Base-by-base conservation (phyloP, 345 rosid species). In the Kernera saxatilis region DNA sequence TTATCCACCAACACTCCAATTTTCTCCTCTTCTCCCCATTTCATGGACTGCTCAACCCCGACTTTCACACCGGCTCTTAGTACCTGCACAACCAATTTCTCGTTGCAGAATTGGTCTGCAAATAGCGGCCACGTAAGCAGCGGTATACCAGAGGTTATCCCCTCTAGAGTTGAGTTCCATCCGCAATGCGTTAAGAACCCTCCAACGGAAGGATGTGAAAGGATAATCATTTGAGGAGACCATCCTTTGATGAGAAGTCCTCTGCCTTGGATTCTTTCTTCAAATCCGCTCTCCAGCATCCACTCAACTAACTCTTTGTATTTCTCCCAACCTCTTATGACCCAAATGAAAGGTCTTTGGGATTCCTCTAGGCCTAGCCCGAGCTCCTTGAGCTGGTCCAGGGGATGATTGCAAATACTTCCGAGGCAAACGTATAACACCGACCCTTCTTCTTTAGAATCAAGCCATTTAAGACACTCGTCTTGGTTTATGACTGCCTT, bases 311-410 rank as follows among this genome's bases (percentile, higher is more conserved):
- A 22, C 50, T 78, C 82, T 13, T 63, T 51, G 0, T 66, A 29
- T 30, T 64, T 68, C 8, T 74, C 76, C 18, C 74, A 80, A 4
- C 79, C 66, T 76, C 81, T 81, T 5, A 75, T 75, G 6, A 82
- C 91, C 96, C 88, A 90, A 13, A 90, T 67, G 66, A 90, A 87
- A 8, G 84, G 84, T 51, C 19, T 66, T 33, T 72, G 64, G 0
- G 87, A 79, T 37, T 77, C 78, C 27, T 82, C 87, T 1, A 87
- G 59, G 6, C 83, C 92, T 30, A 82, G 15, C 0, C 86, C 86
- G 1, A 82, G 73, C 52, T 83, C 87, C 40, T 54, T 79, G 77
- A 83, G 39, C 17, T 83, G 86, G 3, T 49, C 9, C 9, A 44
- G 10, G 3, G 75, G 52, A 22, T 80, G 67, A 27, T 51, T 71